Base-by-base conservation (phyloP, 2,329 filamentous ascomycete species). In the Penicillium polonicum region DNA sequence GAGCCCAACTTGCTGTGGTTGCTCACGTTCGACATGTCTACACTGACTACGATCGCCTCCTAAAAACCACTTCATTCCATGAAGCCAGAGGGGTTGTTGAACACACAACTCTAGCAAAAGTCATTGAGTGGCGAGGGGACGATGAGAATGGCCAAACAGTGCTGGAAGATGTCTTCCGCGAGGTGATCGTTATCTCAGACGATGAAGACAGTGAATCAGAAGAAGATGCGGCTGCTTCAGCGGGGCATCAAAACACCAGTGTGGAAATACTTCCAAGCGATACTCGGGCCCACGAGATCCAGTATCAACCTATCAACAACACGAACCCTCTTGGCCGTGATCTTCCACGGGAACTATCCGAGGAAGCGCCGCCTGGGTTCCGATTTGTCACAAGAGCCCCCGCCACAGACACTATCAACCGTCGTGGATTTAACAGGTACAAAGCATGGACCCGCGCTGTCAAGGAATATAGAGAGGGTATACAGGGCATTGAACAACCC, bases 81-180 rank as follows among this genome's bases (percentile, higher is more conserved):
- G 79, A 83, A 57, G 84, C 84, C 29, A 78, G 85, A 57, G 72
- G 75, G 38, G 68, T 75, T 36, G 82, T 87, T 25, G 83, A 87
- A 69, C 79, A 81, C 51, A 73, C 76, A 5, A 83, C 80, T 46
- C 72, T 87, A 23, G 76, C 79, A 23, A 84, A 82, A 66, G 73
- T 88, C 44, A 80, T 85, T 52, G 80, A 85, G 68, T 88, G 85
- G 85, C 79, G 84, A 58, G 85, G 85, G 46, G 83, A 87, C 68
- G 79, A 82, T 65, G 81, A 83, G 60, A 79, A 70, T 74, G 80
- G 68, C 68, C 76, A 76, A 50, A 75, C 76, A 43, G 82, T 83
- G 52, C 74, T 86, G 23, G 84, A 87, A 67, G 84, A 87, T 63
- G 82, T 85, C 31, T 83, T 87, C 52, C 81, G 83, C 49, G 85